Base-by-base conservation (phyloP, 257 asterid species). In the Petrea volubilis region DNA sequence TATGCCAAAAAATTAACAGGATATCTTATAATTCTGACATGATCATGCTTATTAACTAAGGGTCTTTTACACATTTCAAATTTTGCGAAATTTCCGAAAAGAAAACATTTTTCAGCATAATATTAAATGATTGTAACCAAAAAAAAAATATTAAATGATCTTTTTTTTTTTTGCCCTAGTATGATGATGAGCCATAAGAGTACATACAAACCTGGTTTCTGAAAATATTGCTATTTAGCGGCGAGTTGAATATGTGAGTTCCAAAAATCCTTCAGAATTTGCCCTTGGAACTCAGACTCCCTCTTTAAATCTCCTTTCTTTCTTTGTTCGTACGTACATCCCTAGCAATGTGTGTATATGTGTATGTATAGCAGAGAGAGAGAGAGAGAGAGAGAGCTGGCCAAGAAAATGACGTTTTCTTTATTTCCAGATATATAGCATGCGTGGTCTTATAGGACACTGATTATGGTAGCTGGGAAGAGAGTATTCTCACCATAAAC, bases 391-490 rank as follows among this genome's bases (percentile, higher is more conserved):
- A 67, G 25, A 7, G 70, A 70, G 85, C 74, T 81, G 88, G 72
- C 77, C 23, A 67, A 43, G 90, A 82, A 78, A 86, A 85, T 61
- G 89, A 85, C 92, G 43, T 71, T 4, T 52, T 5, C 9, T 1
- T 33, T 2, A 33, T 38, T 43, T 62, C 88, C 80, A 70, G 59
- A 74, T 46, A 60, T 77, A 56, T 56, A 70, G 76, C 79, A 77
- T 64, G 82, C 91, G 91, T 83, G 84, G 41, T 55, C 61, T 36
- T 74, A 72, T 71, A 74, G 78, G 69, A 31, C 67, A 60, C 55
- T 41, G 50, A 77, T 55, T 33, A 64, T 83, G 69, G 28, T 49
- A 74, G 46, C 75, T 72, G 70, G 77, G 79, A 79, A 67, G 31
- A 41, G 51, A 29, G 38, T 68, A 67, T 65, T 79, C 82, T 77